A percentile compares a stretch with the other conserved stretches of the same genome.
phyloP scores from a whole-genome alignment of 106 monocot genomes.

The Amphibolis antarctica region DNA sequence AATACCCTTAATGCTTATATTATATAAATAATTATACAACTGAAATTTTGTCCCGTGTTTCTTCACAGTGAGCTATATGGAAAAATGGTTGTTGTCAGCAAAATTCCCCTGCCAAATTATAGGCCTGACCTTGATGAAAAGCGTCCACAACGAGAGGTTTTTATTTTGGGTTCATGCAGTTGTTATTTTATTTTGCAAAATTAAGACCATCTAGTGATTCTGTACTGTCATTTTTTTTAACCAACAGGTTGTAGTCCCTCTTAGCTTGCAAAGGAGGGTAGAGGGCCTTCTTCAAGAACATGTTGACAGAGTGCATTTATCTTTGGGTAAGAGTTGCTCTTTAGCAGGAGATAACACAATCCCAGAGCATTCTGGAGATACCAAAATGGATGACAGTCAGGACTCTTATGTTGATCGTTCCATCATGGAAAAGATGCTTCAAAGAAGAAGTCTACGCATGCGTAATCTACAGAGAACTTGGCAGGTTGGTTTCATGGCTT shows the following conservation, averaged over 20 bases:
- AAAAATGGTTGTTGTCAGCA: conserved; percentile 89
- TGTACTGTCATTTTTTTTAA: too few relatives aligned
- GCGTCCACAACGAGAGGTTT: conserved; percentile 95
- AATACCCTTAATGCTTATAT: neutral
- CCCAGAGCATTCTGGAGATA: conserved; percentile 23
- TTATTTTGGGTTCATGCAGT: neutral
- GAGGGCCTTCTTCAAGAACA: conserved; percentile 88
- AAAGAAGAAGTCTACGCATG: conserved; percentile 77
- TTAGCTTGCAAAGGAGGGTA: conserved; percentile 90
- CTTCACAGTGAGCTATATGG: conserved; percentile 63
- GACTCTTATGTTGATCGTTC: conserved; percentile 51
- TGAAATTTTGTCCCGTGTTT: neutral
- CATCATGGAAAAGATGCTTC: conserved; percentile 92
- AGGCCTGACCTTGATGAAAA: conserved; percentile 98
- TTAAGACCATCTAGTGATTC: neutral
- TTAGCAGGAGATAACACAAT: conserved; percentile 13
- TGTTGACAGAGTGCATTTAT: conserved; percentile 59
- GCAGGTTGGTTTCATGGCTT: conserved; percentile 46
- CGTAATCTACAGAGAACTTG: conserved; percentile 79
- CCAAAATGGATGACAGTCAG: conserved; percentile 29
- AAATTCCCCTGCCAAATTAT: conserved; percentile 92
- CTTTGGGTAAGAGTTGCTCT: conserved; percentile 12
- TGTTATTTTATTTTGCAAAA: neutral
- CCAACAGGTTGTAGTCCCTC: conserved; percentile 71
- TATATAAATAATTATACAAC: neutral